phyloP scores from a whole-genome alignment of 2,329 filamentous ascomycete genomes.

The Nigrospora sphaerica region DNA sequence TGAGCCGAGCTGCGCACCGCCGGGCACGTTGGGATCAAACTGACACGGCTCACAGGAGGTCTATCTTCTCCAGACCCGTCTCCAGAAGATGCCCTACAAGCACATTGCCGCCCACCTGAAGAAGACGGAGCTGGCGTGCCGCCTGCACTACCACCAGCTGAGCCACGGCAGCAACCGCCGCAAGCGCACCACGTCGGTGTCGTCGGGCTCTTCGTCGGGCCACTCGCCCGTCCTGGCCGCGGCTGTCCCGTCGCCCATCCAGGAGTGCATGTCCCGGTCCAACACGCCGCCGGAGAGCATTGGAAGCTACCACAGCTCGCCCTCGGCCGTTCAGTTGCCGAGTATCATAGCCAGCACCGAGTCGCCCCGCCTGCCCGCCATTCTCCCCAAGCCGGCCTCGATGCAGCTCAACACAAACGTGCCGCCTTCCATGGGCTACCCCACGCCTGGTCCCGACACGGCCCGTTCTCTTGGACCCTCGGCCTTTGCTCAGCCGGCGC shows the following conservation, averaged over 20 bases:
- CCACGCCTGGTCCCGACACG: slow-evolving; percentile 32
- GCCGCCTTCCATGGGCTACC: slow-evolving; percentile 30
- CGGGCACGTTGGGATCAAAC: not conserved
- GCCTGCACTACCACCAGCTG: slow-evolving; percentile 80
- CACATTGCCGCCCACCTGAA: slow-evolving; percentile 79
- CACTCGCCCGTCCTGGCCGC: slow-evolving; percentile 43
- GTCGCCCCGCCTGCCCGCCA: slow-evolving; percentile 49
- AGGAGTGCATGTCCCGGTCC: slow-evolving; percentile 40
- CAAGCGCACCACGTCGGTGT: slow-evolving; percentile 66
- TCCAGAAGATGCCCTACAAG: slow-evolving; percentile 88
- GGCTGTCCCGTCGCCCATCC: slow-evolving; percentile 42
- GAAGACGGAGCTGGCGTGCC: slow-evolving; percentile 83
- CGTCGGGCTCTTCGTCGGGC: slow-evolving; percentile 53
- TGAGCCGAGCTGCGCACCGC: slow-evolving; percentile 29
- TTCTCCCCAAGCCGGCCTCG: slow-evolving; percentile 58
- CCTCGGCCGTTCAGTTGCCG: slow-evolving; percentile 41
- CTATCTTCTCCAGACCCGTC: slow-evolving; percentile 75
- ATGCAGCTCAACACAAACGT: slow-evolving; percentile 35
- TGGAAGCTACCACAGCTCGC: slow-evolving; percentile 37
- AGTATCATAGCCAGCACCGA: slow-evolving; percentile 40
- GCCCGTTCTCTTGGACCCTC: slow-evolving; percentile 34
- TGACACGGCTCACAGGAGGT: slow-evolving; percentile 50
- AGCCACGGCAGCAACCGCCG: slow-evolving; percentile 76
- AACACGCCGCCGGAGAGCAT: slow-evolving; percentile 39
- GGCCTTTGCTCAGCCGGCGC: slow-evolving; percentile 33